Conservation (phyloP, 176 grass and related monocot genomes). For the Alopecurus myosuroides region DNA sequence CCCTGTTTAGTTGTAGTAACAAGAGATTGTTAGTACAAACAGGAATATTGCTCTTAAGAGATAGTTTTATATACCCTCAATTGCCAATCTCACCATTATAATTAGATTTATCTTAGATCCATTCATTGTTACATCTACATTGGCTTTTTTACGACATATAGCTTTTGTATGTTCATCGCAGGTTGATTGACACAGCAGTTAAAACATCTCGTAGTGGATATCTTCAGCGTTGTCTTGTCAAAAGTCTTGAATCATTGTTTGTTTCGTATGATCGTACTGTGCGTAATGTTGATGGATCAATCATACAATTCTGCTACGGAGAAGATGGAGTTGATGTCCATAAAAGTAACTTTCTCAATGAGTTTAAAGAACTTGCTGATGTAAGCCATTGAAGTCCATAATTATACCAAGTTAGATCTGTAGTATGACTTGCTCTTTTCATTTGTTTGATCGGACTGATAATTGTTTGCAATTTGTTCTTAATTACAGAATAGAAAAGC, state of each 20-base stretch:
- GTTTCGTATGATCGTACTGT: conserved; percentile 87
- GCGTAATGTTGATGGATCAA: conserved; percentile 89
- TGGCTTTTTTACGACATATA: conserved; percentile 6
- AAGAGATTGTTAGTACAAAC: background rate
- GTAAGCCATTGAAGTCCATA: conserved; percentile 44
- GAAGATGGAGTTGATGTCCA: conserved; percentile 88
- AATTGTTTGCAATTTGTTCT: conserved; percentile 22
- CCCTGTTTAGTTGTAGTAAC: background rate
- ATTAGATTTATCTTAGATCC: background rate
- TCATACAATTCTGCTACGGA: conserved; percentile 89
- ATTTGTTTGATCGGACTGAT: conserved; percentile 14
- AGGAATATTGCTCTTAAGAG: too few species aligned
- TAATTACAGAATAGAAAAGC: conserved; percentile 54
- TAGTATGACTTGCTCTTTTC: background rate
- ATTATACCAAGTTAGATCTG: conserved; percentile 1
- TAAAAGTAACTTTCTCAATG: conserved; percentile 66
- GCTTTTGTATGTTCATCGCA: conserved; percentile 25
- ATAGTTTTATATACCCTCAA: background rate
- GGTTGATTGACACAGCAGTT: conserved; percentile 87
- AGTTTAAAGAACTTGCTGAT: conserved; percentile 61
- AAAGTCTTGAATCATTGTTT: conserved; percentile 81
- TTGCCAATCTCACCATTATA: background rate
- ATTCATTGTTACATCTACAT: background rate
- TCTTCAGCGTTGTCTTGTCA: conserved; percentile 92
- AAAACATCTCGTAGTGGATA: conserved; percentile 98